phyloP scores from a whole-genome alignment of 495 filamentous ascomycete genomes.

The Penicillium canescens region DNA sequence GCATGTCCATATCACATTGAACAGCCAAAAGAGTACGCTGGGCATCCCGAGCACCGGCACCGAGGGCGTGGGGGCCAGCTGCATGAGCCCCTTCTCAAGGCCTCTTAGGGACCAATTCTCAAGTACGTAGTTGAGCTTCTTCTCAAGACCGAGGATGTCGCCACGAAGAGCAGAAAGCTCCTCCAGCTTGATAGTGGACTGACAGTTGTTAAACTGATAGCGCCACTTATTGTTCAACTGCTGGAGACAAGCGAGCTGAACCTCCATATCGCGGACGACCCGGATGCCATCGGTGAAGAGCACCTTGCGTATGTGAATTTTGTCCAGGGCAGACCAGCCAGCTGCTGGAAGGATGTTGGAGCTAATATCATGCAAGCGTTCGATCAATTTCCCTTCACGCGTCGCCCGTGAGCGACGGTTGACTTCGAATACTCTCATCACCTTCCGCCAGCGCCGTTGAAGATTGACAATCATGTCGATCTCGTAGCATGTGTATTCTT shows the following conservation, averaged over 20 bases:
- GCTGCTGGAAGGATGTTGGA: neutral
- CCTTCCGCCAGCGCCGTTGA: conserved; percentile 9
- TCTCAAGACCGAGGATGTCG: conserved; percentile 1
- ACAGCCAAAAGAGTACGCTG: conserved; percentile 1
- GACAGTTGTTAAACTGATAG: neutral
- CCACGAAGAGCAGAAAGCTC: conserved; percentile 12
- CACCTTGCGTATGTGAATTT: conserved; percentile 10
- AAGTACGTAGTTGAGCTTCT: neutral
- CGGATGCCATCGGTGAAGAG: conserved; percentile 8
- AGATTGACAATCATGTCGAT: conserved; percentile 7
- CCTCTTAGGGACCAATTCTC: conserved; percentile 11
- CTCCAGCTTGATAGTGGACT: conserved; percentile 7
- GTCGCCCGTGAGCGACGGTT: neutral
- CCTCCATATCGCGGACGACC: neutral
- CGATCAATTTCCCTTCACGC: neutral
- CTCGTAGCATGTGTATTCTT: conserved; percentile 8
- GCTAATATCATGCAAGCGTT: neutral
- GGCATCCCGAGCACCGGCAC: conserved; percentile 6
- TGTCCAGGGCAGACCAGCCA: neutral
- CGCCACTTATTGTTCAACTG: conserved; percentile 2
- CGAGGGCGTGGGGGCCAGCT: neutral
- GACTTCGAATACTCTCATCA: neutral
- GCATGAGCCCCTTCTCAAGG: neutral
- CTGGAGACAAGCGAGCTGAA: neutral
- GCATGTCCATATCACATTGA: conserved; percentile 7